Base-by-base conservation (phyloP, 441 rosid genomes). In the Gossypium aridum region DNA sequence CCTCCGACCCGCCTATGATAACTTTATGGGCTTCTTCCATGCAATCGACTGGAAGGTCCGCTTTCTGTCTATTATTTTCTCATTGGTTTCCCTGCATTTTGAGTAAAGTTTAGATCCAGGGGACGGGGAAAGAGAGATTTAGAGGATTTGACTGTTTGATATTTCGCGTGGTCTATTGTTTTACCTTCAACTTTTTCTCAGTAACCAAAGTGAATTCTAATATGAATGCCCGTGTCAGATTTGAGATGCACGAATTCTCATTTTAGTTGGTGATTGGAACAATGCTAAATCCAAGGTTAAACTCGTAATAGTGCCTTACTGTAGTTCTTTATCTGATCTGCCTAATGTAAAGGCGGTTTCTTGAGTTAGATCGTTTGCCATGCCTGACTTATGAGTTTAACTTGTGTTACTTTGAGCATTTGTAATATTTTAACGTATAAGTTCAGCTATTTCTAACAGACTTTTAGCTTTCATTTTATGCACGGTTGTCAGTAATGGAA, bases 11-110 rank as follows among this genome's bases (percentile, higher is more conserved):
- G 97, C 98, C 1, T 85, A 85, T 76, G 95, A 85, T 0, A 91
- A 88, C 71, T 85, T 95, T 79, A 7, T 95, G 0, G 99, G 98
- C 0, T 95, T 95, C 81, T 85, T 89, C 78, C 92, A 95, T 75
- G 98, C 98, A 70, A 89, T 93, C 53, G 89, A 91, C 80, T 95
- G 99, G 99, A 95, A 85, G 98, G 98, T 92, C 67, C 7, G 55
- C 4, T 60, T 20, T 28, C 25, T 34, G 13, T 23, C 20, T 63
- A 64, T 17, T 60, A 7, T 51, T 19, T 53, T 31, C 54, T 25
- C 1, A 16, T 66, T 81, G 31, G 20, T 47, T 62, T 12, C 17
- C 45, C 17, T 2, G 12, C 71, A 61, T 53, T 55, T 56, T 4
- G 10, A 12, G 61, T 56, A 10, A 56, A 8, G 61, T 55, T 19